phyloP scores from a whole-genome alignment of 345 rosid species.

The Fremontodendron californicum region DNA sequence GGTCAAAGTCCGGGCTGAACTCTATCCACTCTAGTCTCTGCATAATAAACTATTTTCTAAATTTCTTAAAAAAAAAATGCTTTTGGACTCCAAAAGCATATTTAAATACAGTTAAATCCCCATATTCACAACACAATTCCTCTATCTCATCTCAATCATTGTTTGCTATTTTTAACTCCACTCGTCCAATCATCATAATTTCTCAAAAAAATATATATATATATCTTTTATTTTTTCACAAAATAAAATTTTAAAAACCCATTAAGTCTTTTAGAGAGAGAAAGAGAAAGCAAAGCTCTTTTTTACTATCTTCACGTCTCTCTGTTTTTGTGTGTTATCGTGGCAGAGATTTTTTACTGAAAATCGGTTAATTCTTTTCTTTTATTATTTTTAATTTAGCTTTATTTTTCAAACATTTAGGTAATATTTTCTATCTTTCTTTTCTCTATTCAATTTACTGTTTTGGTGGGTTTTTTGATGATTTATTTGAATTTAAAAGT shows the following conservation, averaged over 20 bases:
- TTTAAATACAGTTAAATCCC: constrained; percentile 39
- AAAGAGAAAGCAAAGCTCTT: constrained; percentile 12
- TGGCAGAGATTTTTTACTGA: not conserved
- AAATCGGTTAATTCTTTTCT: not conserved
- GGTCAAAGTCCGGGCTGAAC: not conserved
- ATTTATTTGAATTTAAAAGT: not conserved
- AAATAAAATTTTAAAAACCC: not conserved
- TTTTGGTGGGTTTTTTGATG: not conserved
- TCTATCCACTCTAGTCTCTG: not conserved
- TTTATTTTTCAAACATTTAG: not conserved
- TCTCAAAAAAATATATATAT: no score
- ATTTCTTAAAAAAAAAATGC: not conserved
- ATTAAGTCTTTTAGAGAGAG: not conserved
- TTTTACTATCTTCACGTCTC: constrained; percentile 16
- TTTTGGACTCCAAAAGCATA: constrained; percentile 37
- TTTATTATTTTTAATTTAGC: not conserved
- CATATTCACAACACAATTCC: constrained; percentile 5
- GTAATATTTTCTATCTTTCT: not conserved
- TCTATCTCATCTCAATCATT: constrained; percentile 18
- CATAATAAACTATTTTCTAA: no score
- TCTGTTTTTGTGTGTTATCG: constrained; percentile 13
- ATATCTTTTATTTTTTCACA: no score
- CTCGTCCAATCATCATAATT: constrained; percentile 39
- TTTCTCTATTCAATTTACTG: not conserved
- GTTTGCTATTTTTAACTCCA: constrained; percentile 20